These are phyloP conservation scores for Picea glauca DNA, from an alignment of 75 land plant species.

Conservation along the genomic window DNA sequence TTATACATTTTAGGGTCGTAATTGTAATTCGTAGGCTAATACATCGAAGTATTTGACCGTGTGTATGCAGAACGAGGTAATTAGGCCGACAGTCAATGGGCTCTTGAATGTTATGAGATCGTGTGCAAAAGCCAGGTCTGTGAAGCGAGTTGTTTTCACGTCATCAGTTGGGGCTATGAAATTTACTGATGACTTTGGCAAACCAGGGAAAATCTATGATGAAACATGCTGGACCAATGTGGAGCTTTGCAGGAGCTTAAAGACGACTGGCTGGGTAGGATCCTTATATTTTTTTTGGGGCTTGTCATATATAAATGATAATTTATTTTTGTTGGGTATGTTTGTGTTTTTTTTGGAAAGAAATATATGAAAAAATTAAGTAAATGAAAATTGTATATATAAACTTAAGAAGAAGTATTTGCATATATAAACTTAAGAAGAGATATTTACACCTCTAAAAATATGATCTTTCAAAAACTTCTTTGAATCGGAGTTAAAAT, in stretches of 20 bases:
- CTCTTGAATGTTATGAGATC: constrained; percentile 54
- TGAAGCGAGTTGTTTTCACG: constrained; percentile 59
- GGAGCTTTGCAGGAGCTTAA: constrained; percentile 19
- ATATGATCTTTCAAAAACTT: too few species aligned
- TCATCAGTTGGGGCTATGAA: constrained; percentile 72
- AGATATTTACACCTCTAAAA: too few species aligned
- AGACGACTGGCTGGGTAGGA: constrained; percentile 37
- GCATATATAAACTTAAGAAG: too few species aligned
- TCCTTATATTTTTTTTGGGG: too few species aligned
- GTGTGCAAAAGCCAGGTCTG: constrained; percentile 55
- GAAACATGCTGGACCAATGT: constrained; percentile 60
- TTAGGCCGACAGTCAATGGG: constrained; percentile 63
- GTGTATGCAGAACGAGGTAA: constrained; percentile 46
- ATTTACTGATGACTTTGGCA: constrained; percentile 15
- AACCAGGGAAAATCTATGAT: constrained; percentile 29
- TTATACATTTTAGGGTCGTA: too few species aligned
- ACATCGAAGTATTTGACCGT: background rate
- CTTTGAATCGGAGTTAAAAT: too few species aligned
- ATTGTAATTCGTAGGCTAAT: background rate
- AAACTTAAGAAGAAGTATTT: too few species aligned
- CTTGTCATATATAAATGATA: too few species aligned
- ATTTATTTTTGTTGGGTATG: too few species aligned
- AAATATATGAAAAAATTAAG: too few species aligned
- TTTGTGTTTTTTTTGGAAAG: too few species aligned
- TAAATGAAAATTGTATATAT: too few species aligned